Percentiles rank a stretch among this genome's conserved stretches.
Evolutionary conservation across 345 rosid species (phyloP).

Genomic region (Kandelia obovata): DNA sequence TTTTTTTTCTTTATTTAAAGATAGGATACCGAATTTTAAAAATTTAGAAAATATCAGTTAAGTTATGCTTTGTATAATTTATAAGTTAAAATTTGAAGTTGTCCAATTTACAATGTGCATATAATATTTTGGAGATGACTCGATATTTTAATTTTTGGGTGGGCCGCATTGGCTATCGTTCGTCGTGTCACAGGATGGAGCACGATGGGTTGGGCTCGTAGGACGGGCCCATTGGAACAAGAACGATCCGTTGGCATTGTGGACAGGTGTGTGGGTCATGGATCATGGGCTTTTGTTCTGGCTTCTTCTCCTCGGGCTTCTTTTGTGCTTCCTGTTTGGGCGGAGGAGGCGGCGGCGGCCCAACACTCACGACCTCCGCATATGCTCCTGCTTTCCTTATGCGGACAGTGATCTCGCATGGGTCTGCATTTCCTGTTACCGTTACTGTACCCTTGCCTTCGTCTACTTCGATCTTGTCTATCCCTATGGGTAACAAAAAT

Average conservation of each 20-base stretch:
- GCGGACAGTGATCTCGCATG: slow-evolving; percentile 31
- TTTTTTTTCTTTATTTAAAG: too few relatives aligned
- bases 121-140: too few relatives aligned
- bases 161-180: not conserved
- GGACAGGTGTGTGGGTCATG: slow-evolving; percentile 8
- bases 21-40: too few relatives aligned
- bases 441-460: slow-evolving; percentile 39
- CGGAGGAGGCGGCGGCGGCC: slow-evolving; percentile 50
- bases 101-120: too few relatives aligned
- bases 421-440: slow-evolving; percentile 54
- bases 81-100: too few relatives aligned
- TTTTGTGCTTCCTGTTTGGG: slow-evolving; percentile 24
- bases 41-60: too few relatives aligned
- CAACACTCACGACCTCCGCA: slow-evolving; percentile 44
- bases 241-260: not conserved
- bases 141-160: too few relatives aligned
- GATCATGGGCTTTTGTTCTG: not conserved
- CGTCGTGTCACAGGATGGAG: slow-evolving; percentile 14
- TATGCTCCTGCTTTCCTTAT: slow-evolving; percentile 39
- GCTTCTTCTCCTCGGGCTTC: slow-evolving; percentile 15
- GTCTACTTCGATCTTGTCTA: slow-evolving; percentile 52
- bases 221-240: not conserved
- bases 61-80: too few relatives aligned
- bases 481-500: slow-evolving; percentile 25
- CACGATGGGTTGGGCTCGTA: slow-evolving; percentile 14